Percentiles rank a stretch among this genome's conserved stretches.
phyloP scores from a whole-genome alignment of 352 stramenopile genomes.

The Pythium sukuiense region DNA sequence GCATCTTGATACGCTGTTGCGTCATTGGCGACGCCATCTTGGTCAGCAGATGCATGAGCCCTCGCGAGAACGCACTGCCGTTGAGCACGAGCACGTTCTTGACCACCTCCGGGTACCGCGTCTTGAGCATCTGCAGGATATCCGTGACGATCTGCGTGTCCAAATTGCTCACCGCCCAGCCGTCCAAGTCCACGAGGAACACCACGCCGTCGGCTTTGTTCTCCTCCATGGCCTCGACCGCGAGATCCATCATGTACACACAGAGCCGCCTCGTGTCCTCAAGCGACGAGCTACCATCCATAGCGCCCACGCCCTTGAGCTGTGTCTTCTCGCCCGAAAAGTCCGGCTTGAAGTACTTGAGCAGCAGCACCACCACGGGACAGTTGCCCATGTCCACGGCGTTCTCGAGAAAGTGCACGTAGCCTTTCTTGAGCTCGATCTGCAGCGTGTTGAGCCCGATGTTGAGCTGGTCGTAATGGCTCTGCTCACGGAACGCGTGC shows the following conservation, averaged over 20 bases:
- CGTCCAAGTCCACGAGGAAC: conserved; percentile 67
- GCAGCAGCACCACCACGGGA: conserved; percentile 57
- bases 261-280: conserved; percentile 66
- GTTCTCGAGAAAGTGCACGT: conserved; percentile 68
- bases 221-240: conserved; percentile 73
- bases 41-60: conserved; percentile 51
- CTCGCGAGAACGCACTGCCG: conserved; percentile 50
- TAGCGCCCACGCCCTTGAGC: conserved; percentile 45
- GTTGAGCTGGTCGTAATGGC: conserved; percentile 60
- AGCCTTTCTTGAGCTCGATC: conserved; percentile 69
- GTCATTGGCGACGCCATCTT: conserved; percentile 51
- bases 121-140: conserved; percentile 56
- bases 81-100: conserved; percentile 65
- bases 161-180: conserved; percentile 45
- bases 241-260: conserved; percentile 78
- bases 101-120: conserved; percentile 65
- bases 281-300: conserved; percentile 62
- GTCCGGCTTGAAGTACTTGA: conserved; percentile 63
- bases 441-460: conserved; percentile 60
- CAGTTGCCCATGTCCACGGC: conserved; percentile 50
- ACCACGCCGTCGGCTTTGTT: conserved; percentile 57
- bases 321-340: conserved; percentile 64
- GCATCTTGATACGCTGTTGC: conserved; percentile 50
- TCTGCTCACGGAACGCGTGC: conserved; percentile 43
- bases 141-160: conserved; percentile 70